Conservation (phyloP, 2,329 filamentous ascomycete genomes). For the Phyllosticta citriasiana region DNA sequence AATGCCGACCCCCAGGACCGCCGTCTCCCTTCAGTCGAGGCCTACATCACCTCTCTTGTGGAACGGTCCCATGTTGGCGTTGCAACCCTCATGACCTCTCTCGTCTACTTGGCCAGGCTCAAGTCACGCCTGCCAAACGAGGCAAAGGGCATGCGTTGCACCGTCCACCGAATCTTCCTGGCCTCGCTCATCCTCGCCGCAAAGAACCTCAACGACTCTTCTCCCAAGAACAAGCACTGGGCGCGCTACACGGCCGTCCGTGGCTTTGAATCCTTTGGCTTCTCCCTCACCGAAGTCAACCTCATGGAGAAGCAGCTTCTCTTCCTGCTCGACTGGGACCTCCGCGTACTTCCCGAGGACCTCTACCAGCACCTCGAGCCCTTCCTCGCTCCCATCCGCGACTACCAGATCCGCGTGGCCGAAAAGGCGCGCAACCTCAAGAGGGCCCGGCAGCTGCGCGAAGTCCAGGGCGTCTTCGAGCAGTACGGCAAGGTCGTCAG, state of each 20-base stretch:
- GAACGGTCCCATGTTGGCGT: conserved; percentile 93
- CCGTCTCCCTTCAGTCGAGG: conserved; percentile 65
- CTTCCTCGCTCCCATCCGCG: conserved; percentile 78
- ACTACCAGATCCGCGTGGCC: conserved; percentile 43
- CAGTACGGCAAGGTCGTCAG: not conserved
- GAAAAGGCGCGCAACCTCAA: conserved; percentile 40
- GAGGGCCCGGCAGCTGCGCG: conserved; percentile 21
- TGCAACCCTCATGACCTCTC: conserved; percentile 89
- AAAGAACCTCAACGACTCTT: conserved; percentile 98
- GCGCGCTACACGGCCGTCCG: conserved; percentile 78
- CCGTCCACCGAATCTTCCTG: conserved; percentile 94
- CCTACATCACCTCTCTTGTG: conserved; percentile 87
- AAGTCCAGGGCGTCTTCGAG: conserved; percentile 2
- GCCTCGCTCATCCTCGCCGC: conserved; percentile 75
- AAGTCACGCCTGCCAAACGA: conserved; percentile 80
- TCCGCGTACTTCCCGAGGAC: conserved; percentile 74
- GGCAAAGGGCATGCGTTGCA: conserved; percentile 92
- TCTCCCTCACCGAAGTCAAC: conserved; percentile 92
- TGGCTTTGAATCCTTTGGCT: conserved; percentile 69
- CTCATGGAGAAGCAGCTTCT: conserved; percentile 99
- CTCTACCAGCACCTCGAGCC: conserved; percentile 78
- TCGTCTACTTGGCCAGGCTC: conserved; percentile 85
- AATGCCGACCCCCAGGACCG: conserved; percentile 41
- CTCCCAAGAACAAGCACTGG: conserved; percentile 99
- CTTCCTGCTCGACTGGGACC: conserved; percentile 88